Base-by-base conservation (phyloP, 768 basidiomycete genomes). In the Podaxis sp. region DNA sequence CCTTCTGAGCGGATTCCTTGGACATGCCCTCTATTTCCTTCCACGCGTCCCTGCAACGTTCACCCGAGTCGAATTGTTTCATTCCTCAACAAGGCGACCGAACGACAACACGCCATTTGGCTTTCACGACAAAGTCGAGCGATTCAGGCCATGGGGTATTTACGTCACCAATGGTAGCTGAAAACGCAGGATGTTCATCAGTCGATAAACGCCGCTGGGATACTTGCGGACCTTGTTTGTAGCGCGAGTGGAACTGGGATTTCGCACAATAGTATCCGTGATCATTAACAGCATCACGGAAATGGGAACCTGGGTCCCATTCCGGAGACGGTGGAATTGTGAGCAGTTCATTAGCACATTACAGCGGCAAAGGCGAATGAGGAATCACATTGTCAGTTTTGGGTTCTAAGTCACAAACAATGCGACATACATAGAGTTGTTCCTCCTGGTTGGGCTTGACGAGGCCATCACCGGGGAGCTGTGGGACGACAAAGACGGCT, bases 41-140 rank as follows among this genome's bases (percentile, higher is more conserved):
- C 93, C 94, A 97, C 21, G 95, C 96, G 68, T 91, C 85, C 94
- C 93, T 95, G 67, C 18, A 55, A 10, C 25, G 40, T 28, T 21
- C 55, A 27, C 11, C 25, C 35, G 23, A 46, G 42, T 18, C 9
- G 6, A 16, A 16, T 5, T 3, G 13, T 7, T 18, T 18, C 9
- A 16, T 18, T 18, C 42, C 6, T 18, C n/a, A 18, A n/a, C 14
- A 18, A 32, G 58, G 57, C n/a, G 37, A 53, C 14, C n/a, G 61
- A 47, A 27, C 21, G 14, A 35, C 75, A 63, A 35, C 75, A 63
- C 55, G 93, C 93, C 94, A 96, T 80, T 98, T 98, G 64, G 87
- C 88, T 76, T 91, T 95, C 64, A 88, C 95, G n/a, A 77, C 74
- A 69, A 97, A 95, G 71, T 96, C 92, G 40, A 97, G 71, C 76